Evolutionary conservation across 148 eudicot species (phyloP).

Genomic region (Rhododendron molle): DNA sequence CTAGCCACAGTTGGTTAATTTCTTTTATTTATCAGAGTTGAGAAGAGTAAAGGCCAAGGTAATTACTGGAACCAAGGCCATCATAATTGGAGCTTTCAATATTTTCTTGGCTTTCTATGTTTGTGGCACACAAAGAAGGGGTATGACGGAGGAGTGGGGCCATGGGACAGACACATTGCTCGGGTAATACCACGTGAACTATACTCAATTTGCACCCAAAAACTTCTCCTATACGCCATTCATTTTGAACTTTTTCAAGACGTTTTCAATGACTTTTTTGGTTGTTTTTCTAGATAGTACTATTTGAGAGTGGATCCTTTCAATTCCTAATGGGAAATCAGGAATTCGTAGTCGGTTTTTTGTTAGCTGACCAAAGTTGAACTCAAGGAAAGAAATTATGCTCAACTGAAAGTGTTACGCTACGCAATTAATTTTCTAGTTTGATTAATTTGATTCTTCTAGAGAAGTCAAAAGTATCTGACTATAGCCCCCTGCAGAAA

Average conservation of each 20-base stretch:
- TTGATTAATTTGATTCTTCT: not conserved
- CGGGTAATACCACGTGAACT: no score
- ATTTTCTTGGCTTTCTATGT: no score
- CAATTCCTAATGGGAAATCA: not conserved
- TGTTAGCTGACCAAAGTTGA: not conserved
- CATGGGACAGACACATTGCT: no score
- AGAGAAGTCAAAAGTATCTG: not conserved
- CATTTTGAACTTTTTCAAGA: not conserved
- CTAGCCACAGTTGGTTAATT: no score
- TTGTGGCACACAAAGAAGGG: no score
- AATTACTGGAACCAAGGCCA: no score
- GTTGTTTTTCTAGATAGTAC: not conserved
- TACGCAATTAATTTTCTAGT: not conserved
- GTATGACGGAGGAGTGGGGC: no score
- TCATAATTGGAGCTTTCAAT: no score
- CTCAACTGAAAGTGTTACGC: not conserved
- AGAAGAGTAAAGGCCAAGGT: no score
- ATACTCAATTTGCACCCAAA: no score
- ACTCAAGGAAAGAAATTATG: not conserved
- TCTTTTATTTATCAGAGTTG: no score
- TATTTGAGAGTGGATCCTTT: not conserved
- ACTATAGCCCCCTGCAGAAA: not conserved
- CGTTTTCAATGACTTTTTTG: not conserved
- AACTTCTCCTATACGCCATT: not conserved
- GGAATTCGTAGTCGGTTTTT: not conserved